A percentile compares a stretch with the other conserved stretches of the same genome.
These are phyloP conservation scores for Quercus lobata DNA, from an alignment of 331 rosid genomes.

Conservation along the genomic window DNA sequence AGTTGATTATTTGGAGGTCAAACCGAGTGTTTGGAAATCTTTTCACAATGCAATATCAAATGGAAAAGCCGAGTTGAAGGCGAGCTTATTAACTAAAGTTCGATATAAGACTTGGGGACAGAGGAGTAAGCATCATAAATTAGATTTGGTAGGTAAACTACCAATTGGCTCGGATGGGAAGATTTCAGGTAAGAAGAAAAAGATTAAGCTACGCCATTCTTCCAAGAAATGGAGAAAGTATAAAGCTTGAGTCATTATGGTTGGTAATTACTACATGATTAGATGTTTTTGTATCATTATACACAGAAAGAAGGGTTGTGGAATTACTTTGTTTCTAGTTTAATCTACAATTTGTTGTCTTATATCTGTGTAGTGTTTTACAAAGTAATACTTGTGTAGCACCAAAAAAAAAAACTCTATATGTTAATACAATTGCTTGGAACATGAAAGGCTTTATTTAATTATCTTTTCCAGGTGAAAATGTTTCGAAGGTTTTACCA, in stretches of 20 bases:
- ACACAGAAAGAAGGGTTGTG: not conserved
- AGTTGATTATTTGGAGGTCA: not conserved
- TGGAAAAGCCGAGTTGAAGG: conserved; percentile 42
- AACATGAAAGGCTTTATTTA: too few relatives aligned
- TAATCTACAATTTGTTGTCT: not conserved
- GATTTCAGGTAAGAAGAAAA: conserved; percentile 41
- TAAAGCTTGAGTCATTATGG: not conserved
- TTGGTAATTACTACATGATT: not conserved
- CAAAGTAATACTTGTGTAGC: not conserved
- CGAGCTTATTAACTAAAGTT: conserved; percentile 24
- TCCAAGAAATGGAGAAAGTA: conserved; percentile 11
- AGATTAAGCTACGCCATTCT: conserved; percentile 19
- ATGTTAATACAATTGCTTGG: too few relatives aligned
- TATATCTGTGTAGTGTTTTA: not conserved
- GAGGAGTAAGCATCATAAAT: conserved; percentile 41
- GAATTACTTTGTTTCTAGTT: not conserved
- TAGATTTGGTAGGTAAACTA: conserved; percentile 23
- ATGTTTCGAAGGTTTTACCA: too few relatives aligned
- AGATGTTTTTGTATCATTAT: not conserved
- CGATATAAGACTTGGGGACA: conserved; percentile 48
- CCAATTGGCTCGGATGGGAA: conserved; percentile 46
- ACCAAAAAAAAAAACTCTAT: too few relatives aligned
- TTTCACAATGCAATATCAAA: conserved; percentile 27
- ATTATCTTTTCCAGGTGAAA: too few relatives aligned
- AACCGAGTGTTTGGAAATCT: conserved; percentile 13